Evolutionary conservation across 495 filamentous ascomycete species (phyloP).

Genomic region (Xylaria venustula): DNA sequence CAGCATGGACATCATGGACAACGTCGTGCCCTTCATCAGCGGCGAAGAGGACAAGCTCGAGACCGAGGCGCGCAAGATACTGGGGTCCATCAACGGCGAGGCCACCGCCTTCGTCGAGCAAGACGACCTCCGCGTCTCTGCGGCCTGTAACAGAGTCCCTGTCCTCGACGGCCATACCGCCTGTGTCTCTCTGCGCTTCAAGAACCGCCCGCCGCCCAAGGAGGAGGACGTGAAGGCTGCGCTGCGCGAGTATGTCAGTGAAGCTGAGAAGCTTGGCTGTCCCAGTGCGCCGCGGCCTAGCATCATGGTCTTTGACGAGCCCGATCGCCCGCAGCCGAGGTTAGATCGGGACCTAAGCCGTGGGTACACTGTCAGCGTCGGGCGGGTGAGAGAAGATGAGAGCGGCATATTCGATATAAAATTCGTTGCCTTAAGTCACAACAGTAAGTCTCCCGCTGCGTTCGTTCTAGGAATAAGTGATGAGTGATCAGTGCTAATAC

Average conservation of each 20-base stretch:
- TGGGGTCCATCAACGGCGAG: conserved; percentile 64
- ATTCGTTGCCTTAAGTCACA: conserved; percentile 81
- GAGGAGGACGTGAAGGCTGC: conserved; percentile 69
- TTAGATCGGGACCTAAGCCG: conserved; percentile 71
- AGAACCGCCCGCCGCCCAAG: conserved; percentile 49
- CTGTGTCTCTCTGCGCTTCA: conserved; percentile 76
- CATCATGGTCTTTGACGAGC: conserved; percentile 77
- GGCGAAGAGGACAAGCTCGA: conserved; percentile 89
- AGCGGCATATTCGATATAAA: conserved; percentile 79
- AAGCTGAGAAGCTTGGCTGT: conserved; percentile 70
- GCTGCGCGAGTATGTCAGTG: conserved; percentile 68
- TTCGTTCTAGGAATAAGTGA: neutral
- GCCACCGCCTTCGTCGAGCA: conserved; percentile 67
- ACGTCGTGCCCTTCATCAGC: conserved; percentile 82
- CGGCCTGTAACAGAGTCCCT: conserved; percentile 78
- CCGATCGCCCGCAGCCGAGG: conserved; percentile 80
- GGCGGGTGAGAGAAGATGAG: conserved; percentile 69
- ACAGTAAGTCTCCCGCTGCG: conserved; percentile 56
- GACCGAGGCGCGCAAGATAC: conserved; percentile 82
- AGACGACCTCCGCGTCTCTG: conserved; percentile 63
- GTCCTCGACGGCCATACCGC: conserved; percentile 85
- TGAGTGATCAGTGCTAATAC: conserved; percentile 12
- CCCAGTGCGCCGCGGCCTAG: conserved; percentile 71
- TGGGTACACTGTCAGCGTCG: conserved; percentile 81
- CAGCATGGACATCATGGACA: conserved; percentile 71